phyloP scores from a whole-genome alignment of 2,329 filamentous ascomycete genomes.

The Torrubiella hemipterigena region DNA sequence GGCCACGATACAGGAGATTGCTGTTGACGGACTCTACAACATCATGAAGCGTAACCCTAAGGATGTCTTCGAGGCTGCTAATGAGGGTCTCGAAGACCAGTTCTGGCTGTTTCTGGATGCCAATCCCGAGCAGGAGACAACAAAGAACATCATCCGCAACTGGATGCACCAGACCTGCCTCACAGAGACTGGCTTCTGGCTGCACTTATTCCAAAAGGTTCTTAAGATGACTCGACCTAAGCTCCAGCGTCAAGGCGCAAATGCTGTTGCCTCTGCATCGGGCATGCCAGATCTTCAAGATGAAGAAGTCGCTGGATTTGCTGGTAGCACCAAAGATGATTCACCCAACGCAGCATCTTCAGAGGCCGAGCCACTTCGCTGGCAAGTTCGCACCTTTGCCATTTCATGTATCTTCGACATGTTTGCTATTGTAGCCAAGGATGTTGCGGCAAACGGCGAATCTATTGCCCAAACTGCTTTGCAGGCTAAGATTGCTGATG shows the following conservation, averaged over 20 bases:
- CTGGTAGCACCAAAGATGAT: constrained; percentile 49
- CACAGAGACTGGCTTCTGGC: constrained; percentile 69
- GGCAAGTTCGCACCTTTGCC: constrained; percentile 92
- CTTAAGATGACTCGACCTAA: constrained; percentile 77
- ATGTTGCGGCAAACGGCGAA: constrained; percentile 65
- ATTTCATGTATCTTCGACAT: constrained; percentile 82
- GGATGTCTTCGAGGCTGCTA: constrained; percentile 66
- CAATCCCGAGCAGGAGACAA: constrained; percentile 60
- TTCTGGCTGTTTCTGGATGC: constrained; percentile 83
- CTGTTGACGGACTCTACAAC: constrained; percentile 81
- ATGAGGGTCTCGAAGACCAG: constrained; percentile 74
- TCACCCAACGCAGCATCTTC: constrained; percentile 35
- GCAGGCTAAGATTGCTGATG: constrained; percentile 76
- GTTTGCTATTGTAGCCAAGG: constrained; percentile 65
- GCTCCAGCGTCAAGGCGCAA: constrained; percentile 37
- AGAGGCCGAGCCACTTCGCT: constrained; percentile 79
- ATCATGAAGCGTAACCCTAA: constrained; percentile 87
- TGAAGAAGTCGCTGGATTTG: constrained; percentile 94
- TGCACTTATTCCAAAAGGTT: constrained; percentile 77
- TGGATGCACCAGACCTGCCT: constrained; percentile 90
- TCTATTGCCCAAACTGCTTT: constrained; percentile 67
- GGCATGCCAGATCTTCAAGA: constrained; percentile 73
- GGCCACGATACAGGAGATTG: constrained; percentile 60
- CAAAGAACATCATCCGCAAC: constrained; percentile 80
- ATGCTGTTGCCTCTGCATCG: constrained; percentile 30